Percentiles rank a stretch among this genome's conserved stretches.
phyloP scores from a whole-genome alignment of 1,284 basidiomycete species.

The Moesziomyces globuligerus region DNA sequence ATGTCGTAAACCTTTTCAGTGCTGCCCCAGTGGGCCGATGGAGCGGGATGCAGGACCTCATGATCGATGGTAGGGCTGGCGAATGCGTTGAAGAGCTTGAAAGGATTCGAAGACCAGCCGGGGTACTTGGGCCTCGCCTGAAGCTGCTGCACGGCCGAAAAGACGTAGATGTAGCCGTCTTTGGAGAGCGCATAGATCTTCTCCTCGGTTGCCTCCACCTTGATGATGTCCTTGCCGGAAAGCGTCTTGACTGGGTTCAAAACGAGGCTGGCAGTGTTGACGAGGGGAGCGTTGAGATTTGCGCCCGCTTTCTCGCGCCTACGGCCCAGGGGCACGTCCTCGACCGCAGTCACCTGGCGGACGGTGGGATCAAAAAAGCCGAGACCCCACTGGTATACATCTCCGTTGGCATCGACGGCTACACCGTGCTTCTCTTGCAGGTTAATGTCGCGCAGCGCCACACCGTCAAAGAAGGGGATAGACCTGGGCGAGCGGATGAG shows the following conservation, averaged over 20 bases:
- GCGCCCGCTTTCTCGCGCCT: constrained; percentile 43
- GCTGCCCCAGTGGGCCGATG: constrained; percentile 31
- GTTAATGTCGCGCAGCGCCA: constrained; percentile 61
- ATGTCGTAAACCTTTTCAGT: constrained; percentile 56
- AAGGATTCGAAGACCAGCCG: constrained; percentile 47
- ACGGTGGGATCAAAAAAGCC: constrained; percentile 63
- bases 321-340: constrained; percentile 54
- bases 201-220: constrained; percentile 55
- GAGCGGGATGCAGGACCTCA: constrained; percentile 43
- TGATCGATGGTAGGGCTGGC: constrained; percentile 46
- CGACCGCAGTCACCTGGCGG: constrained; percentile 38
- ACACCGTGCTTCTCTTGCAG: constrained; percentile 62
- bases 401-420: constrained; percentile 73
- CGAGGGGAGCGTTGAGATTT: constrained; percentile 45
- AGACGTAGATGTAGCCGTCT: constrained; percentile 63
- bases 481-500: constrained; percentile 53
- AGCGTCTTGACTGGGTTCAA: constrained; percentile 57
- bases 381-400: constrained; percentile 69
- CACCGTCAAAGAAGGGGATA: constrained; percentile 62
- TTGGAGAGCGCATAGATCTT: constrained; percentile 62
- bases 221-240: constrained; percentile 61
- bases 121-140: constrained; percentile 42
- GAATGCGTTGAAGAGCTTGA: constrained; percentile 51
- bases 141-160: constrained; percentile 46
- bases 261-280: constrained; percentile 24